These are phyloP conservation scores for Yamadazyma triangularis DNA, from an alignment of 1,139 yeast genomes.

Conservation along the genomic window DNA sequence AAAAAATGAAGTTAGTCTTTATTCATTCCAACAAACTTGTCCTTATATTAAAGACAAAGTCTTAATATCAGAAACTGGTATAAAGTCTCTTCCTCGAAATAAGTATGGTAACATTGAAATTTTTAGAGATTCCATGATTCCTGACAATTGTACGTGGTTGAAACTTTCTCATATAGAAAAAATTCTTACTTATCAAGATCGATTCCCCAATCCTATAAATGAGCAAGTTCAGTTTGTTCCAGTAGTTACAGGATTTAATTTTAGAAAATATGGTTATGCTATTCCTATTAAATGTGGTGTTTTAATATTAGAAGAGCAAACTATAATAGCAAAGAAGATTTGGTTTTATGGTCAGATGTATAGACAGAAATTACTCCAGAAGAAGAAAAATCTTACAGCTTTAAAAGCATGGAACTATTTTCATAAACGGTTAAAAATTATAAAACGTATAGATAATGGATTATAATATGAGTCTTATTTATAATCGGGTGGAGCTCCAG, in stretches of 20 bases:
- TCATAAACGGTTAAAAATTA: slow-evolving; percentile 18
- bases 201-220: neutral
- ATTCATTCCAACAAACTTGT: slow-evolving; percentile 29
- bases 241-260: slow-evolving; percentile 32
- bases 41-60: slow-evolving; percentile 19
- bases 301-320: slow-evolving; percentile 18
- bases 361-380: slow-evolving; percentile 7
- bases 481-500: slow-evolving; percentile 36
- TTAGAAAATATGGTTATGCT: slow-evolving; percentile 24
- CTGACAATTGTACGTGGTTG: slow-evolving; percentile 29
- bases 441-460: slow-evolving; percentile 13
- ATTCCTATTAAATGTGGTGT: slow-evolving; percentile 30
- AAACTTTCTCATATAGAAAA: slow-evolving; percentile 20
- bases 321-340: slow-evolving; percentile 16
- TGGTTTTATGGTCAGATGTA: slow-evolving; percentile 26
- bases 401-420: slow-evolving; percentile 20
- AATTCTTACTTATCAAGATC: slow-evolving; percentile 13
- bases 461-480: slow-evolving; percentile 13
- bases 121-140: slow-evolving; percentile 28
- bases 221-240: slow-evolving; percentile 22
- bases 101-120: slow-evolving; percentile 34
- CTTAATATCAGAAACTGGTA: slow-evolving; percentile 3
- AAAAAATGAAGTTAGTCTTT: slow-evolving; percentile 19
- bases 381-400: slow-evolving; percentile 5
- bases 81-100: slow-evolving; percentile 22